Conservation (phyloP, 2,329 filamentous ascomycete genomes). For the Dothidotthia symphoricarpi region DNA sequence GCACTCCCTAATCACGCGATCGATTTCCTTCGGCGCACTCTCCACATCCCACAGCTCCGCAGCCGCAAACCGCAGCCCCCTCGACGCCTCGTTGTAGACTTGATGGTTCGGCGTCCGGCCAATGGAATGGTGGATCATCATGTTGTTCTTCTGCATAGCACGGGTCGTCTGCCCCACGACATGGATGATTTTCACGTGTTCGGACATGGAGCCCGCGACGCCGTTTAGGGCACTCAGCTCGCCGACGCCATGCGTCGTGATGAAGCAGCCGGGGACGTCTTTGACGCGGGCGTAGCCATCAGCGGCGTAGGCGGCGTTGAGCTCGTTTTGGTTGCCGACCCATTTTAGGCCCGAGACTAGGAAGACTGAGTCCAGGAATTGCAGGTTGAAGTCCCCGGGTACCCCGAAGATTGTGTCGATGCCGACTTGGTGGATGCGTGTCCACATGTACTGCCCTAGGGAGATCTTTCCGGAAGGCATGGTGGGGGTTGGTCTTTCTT, state of each 20-base stretch:
- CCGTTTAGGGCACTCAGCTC: slow-evolving; percentile 49
- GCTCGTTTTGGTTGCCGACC: slow-evolving; percentile 58
- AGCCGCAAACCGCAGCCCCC: slow-evolving; percentile 39
- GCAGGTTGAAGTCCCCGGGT: slow-evolving; percentile 49
- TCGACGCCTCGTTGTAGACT: slow-evolving; percentile 44
- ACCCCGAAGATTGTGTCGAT: slow-evolving; percentile 45
- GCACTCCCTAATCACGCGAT: slow-evolving; percentile 46
- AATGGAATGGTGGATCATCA: slow-evolving; percentile 51
- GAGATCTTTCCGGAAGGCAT: slow-evolving; percentile 34
- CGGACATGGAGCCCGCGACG: slow-evolving; percentile 46
- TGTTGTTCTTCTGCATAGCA: slow-evolving; percentile 42
- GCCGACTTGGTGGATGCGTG: slow-evolving; percentile 44
- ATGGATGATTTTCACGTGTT: slow-evolving; percentile 48
- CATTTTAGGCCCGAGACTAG: slow-evolving; percentile 42
- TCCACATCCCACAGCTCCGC: slow-evolving; percentile 44
- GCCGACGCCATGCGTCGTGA: slow-evolving; percentile 63
- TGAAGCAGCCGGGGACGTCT: slow-evolving; percentile 48
- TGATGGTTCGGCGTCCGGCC: slow-evolving; percentile 44
- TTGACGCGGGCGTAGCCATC: slow-evolving; percentile 60
- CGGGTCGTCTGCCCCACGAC: slow-evolving; percentile 48
- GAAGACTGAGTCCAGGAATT: slow-evolving; percentile 47
- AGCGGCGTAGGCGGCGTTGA: slow-evolving; percentile 58
- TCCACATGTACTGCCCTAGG: slow-evolving; percentile 46
- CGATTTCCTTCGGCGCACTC: slow-evolving; percentile 45
- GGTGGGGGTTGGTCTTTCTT: slow-evolving; percentile 3